Base-by-base conservation (phyloP, 192 early-diverging fungal species). In the Podila verticillata region DNA sequence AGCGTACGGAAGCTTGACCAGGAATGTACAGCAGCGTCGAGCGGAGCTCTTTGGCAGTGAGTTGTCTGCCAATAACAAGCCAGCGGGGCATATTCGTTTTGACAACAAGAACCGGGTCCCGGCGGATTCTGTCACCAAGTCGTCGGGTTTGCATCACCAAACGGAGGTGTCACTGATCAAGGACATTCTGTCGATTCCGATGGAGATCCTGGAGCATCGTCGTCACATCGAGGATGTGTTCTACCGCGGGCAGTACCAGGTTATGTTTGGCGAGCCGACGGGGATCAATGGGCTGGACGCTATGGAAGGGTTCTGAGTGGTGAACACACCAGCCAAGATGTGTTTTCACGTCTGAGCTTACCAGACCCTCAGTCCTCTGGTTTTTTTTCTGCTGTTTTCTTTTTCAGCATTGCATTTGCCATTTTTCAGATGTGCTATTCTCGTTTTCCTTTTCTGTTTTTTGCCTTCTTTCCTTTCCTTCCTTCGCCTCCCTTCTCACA, bases 91-190 rank as follows among this genome's bases (percentile, higher is more conserved):
- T 65, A 12, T 61, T 26, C 67, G 68, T 3, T 70, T 78, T 26
- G 74, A 78, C 51, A 57, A 78, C 20, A 61, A 78, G 10, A 78
- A 78, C 34, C 74, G 58, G 4, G 74, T 78, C 0, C 62, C 74
- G 30, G 74, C 68, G 0, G 74, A 78, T 30, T 78, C 74, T 7
- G 32, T 30, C 13, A 20, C 49, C 47, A 78, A 78, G 34, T 78
- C 74, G 7, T 78, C 74, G 1, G 74, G 68, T 0, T 26, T 78
- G 22, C 74, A 78, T n/a, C 54, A 57, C 8, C 26, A 34, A 9
- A 28, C 7, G 0, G 49, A 78, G 35, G 74, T 78, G 28, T 78
- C 74, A 10, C 35, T 78, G 39, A 70, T 78, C 48, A 70, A 62
- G 58, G 68, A 51, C 9, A 58, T 78, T 8, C 32, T 78, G 8